These are phyloP conservation scores for Gentiana dahurica DNA, from an alignment of 257 asterid species.

Conservation along the genomic window DNA sequence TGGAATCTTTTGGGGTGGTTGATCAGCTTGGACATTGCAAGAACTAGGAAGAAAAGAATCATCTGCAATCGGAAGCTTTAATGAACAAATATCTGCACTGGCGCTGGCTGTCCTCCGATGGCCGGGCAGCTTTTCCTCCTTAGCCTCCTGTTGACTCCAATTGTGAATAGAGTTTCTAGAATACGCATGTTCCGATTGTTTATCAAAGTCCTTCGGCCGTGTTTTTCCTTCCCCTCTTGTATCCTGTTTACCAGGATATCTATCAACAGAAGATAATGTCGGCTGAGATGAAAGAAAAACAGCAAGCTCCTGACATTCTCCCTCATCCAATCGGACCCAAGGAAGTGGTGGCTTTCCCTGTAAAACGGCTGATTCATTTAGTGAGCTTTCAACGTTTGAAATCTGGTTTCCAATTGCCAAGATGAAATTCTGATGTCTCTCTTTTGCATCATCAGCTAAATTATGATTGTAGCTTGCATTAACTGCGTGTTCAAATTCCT, in stretches of 20 bases:
- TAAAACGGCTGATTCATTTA: slow-evolving; percentile 39
- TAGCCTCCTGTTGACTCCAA: slow-evolving; percentile 33
- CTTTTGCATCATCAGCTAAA: slow-evolving; percentile 56
- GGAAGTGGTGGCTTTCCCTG: slow-evolving; percentile 78
- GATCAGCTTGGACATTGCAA: slow-evolving; percentile 28
- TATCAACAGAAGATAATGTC: slow-evolving; percentile 19
- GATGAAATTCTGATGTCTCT: slow-evolving; percentile 61
- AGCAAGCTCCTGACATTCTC: slow-evolving; percentile 75
- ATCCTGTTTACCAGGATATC: slow-evolving; percentile 17
- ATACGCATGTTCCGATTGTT: slow-evolving; percentile 19
- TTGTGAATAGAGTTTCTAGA: slow-evolving; percentile 45
- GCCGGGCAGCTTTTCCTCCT: slow-evolving; percentile 42
- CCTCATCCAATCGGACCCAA: slow-evolving; percentile 80
- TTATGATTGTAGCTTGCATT: slow-evolving; percentile 42
- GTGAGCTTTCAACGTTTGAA: slow-evolving; percentile 46
- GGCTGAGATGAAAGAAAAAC: slow-evolving; percentile 54
- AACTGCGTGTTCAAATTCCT: slow-evolving; percentile 87
- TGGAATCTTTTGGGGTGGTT: slow-evolving; percentile 62
- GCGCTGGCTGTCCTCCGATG: slow-evolving; percentile 96
- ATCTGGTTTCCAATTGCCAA: slow-evolving; percentile 57
- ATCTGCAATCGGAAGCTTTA: slow-evolving; percentile 56
- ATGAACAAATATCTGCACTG: slow-evolving; percentile 70
- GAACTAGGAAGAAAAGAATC: slow-evolving; percentile 25
- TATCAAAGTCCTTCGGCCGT: slow-evolving; percentile 21
- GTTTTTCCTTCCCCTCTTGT: slow-evolving; percentile 17